Evolutionary conservation across 2,329 filamentous ascomycete genomes (phyloP), one percentile per base, ranked within the genome.

Genomic region (Colletotrichum sp.): DNA sequence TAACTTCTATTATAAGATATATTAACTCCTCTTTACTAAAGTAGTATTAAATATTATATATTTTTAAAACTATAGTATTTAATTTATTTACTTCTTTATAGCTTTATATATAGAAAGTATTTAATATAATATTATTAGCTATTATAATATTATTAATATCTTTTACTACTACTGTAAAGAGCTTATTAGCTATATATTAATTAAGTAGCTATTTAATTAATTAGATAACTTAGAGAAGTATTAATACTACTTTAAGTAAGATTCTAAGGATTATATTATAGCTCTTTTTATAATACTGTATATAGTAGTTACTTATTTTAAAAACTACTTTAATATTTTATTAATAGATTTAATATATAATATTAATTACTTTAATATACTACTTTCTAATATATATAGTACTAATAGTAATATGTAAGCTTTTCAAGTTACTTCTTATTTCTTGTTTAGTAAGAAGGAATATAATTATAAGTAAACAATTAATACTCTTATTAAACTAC

Each of bases 331-430:
- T 24, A 24, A 26, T 3, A 2, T 55, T 2, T 5, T 55, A 8
- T 55, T 24, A 55, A 55, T 55, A 55, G 18, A 55, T 55, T 55
- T 55, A 55, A 56, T 13, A 5, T 56, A 56, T 55, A 55, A 55
- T 14, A 56, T 7, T 24, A 56, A 56, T 6, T 13, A 5, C 5
- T 55, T 55, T 55, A 55, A 26, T 24, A 55, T 55, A 21, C 18
- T 26, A 24, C 12, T 55, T 21, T 21, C 8, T 55, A 55, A 55
- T 26, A 55, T 26, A 5, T 55, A 55, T 55, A 55, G 9, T 8
- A 3, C 21, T n/a, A 55, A 0, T 55, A 55, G 9, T 55, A 24
- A 8, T 13, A 26, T 3, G 2, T 2, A 56, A 5, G 24, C 52
- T 2, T 56, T 56, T 9, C 26, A 26, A 26, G n/a, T 56, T 2